A percentile compares a stretch with the other conserved stretches of the same genome.
These are phyloP conservation scores for Fusarium udum DNA, from an alignment of 2,329 filamentous ascomycete species.

Conservation along the genomic window DNA sequence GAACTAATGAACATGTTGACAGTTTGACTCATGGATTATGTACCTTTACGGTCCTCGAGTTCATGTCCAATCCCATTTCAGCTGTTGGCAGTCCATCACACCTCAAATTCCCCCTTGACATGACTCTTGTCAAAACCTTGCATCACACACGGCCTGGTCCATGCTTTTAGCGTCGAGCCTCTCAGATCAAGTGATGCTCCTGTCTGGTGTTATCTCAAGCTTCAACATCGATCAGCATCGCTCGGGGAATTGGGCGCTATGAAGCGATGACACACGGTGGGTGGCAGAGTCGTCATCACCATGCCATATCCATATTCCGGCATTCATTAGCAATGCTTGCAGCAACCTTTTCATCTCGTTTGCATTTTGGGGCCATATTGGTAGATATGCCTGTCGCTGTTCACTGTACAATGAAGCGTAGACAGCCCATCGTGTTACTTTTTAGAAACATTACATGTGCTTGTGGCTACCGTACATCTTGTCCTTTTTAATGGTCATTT, in stretches of 20 bases:
- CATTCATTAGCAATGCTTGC: slow-evolving; percentile 10
- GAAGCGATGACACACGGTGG: neutral
- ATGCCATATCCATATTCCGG: slow-evolving; percentile 12
- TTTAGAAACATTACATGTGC: neutral
- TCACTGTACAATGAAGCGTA: neutral
- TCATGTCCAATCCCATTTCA: slow-evolving; percentile 9
- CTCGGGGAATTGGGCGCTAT: slow-evolving; percentile 1
- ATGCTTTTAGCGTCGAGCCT: slow-evolving; percentile 29
- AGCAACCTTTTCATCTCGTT: slow-evolving; percentile 12
- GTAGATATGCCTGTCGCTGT: neutral
- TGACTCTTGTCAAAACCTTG: slow-evolving; percentile 33
- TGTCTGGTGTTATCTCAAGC: slow-evolving; percentile 23
- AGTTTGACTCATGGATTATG: slow-evolving; percentile 5
- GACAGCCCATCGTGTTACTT: neutral
- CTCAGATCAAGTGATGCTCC: slow-evolving; percentile 41
- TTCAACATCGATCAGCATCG: slow-evolving; percentile 29
- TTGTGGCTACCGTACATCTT: neutral
- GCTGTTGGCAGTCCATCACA: slow-evolving; percentile 13
- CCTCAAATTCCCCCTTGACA: slow-evolving; percentile 13
- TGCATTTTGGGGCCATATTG: neutral
- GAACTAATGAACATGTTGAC: neutral
- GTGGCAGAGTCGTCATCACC: slow-evolving; percentile 22
- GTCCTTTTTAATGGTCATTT: neutral
- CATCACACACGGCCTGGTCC: slow-evolving; percentile 18
- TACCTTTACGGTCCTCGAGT: neutral